Conservation (phyloP, 305 asterid genomes). For the Fraxinus xanthoxyloides region DNA sequence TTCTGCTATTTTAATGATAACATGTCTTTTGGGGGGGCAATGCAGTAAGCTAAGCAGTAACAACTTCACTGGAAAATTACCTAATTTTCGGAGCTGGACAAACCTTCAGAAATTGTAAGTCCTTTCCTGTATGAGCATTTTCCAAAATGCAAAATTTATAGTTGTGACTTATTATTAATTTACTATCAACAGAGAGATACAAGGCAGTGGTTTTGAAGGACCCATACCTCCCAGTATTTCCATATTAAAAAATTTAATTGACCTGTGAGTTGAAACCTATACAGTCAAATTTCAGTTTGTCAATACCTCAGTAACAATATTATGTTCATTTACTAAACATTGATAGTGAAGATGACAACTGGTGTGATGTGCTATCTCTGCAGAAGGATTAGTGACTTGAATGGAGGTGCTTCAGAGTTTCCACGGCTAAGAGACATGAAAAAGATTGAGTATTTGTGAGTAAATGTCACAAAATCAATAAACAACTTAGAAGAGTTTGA, state of each 20-base stretch:
- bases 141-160: conserved; percentile 5
- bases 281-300: neutral
- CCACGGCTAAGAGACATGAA: conserved; percentile 35
- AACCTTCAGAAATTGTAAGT: conserved; percentile 45
- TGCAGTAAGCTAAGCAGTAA: conserved; percentile 29
- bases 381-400: conserved; percentile 57
- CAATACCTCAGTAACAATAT: no score
- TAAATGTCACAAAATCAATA: conserved; percentile 5
- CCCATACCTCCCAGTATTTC: conserved; percentile 53
- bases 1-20: neutral
- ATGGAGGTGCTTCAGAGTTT: conserved; percentile 37
- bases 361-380: conserved; percentile 12
- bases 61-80: conserved; percentile 37
- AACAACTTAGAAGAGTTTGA: neutral
- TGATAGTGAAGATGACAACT: neutral
- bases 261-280: conserved; percentile 42
- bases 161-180: neutral
- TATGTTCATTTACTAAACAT: neutral
- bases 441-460: conserved; percentile 32
- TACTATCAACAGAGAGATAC: conserved; percentile 40
- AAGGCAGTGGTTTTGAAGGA: conserved; percentile 58
- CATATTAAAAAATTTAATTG: conserved; percentile 30
- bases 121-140: neutral
- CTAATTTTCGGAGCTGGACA: conserved; percentile 38
- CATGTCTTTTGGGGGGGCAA: conserved; percentile 12